phyloP scores from a whole-genome alignment of 352 stramenopile genomes.

The Globisporangium cylindrosporum region DNA sequence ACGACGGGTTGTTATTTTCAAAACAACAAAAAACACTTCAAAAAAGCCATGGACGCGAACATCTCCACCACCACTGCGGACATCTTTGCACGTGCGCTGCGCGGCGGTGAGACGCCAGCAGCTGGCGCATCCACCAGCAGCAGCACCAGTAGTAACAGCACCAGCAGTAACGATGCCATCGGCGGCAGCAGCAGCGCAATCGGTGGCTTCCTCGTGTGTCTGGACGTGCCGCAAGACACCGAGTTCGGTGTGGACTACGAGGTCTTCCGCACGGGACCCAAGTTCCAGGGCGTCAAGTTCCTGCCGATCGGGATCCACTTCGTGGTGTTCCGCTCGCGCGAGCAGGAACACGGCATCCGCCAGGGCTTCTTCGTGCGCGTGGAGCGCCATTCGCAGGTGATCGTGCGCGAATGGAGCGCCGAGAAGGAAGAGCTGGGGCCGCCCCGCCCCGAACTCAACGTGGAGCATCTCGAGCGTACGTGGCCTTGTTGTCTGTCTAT shows the following conservation, averaged over 20 bases:
- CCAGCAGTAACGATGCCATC: neutral
- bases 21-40: neutral
- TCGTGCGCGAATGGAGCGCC: constrained; percentile 75
- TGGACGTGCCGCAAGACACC: constrained; percentile 71
- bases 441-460: constrained; percentile 50
- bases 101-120: neutral
- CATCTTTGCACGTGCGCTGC: constrained; percentile 44
- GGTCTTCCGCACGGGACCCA: constrained; percentile 72
- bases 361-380: constrained; percentile 83
- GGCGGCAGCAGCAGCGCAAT: constrained; percentile 16
- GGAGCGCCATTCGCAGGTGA: constrained; percentile 51
- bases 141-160: neutral
- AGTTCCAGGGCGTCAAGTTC: constrained; percentile 86
- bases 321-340: constrained; percentile 71
- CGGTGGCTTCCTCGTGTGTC: constrained; percentile 78
- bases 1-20: neutral
- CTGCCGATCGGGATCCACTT: constrained; percentile 79
- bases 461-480: constrained; percentile 71
- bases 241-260: constrained; percentile 89
- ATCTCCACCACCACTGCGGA: constrained; percentile 21
- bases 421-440: constrained; percentile 73
- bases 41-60: constrained; percentile 15
- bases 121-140: neutral
- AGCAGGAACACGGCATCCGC: constrained; percentile 78
- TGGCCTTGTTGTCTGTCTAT: neutral